Conservation (phyloP, 495 filamentous ascomycete species). For the Penicillium ucsense region DNA sequence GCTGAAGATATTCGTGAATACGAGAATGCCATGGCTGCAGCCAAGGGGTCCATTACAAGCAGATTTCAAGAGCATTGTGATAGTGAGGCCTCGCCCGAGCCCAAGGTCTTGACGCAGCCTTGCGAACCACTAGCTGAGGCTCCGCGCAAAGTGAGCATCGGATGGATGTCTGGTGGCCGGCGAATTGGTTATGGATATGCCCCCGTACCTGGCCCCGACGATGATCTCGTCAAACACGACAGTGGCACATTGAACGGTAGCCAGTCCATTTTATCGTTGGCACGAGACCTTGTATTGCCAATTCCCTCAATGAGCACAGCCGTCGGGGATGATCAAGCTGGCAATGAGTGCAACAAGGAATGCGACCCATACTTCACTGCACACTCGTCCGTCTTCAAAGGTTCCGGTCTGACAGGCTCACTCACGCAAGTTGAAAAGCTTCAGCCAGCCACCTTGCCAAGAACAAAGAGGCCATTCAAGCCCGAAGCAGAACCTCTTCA, state of each 20-base stretch:
- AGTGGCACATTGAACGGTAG: neutral
- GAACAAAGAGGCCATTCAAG: too few relatives aligned
- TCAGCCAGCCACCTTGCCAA: too few relatives aligned
- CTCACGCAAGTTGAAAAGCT: too few relatives aligned
- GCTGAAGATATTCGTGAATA: neutral
- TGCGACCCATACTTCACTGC: too few relatives aligned
- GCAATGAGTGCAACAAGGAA: too few relatives aligned
- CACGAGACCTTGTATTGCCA: neutral
- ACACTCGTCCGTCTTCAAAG: too few relatives aligned
- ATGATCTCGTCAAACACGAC: neutral
- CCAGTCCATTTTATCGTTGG: neutral
- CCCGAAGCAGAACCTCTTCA: too few relatives aligned
- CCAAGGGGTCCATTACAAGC: conserved; percentile 7
- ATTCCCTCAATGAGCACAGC: too few relatives aligned
- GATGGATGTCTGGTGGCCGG: conserved; percentile 38
- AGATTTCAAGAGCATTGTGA: conserved; percentile 26
- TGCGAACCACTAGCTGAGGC: conserved; percentile 2
- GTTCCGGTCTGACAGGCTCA: too few relatives aligned
- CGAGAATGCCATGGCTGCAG: neutral
- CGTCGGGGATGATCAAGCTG: too few relatives aligned
- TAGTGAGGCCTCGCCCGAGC: conserved; percentile 2
- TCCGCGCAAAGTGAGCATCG: conserved; percentile 30
- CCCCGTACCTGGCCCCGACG: conserved; percentile 18
- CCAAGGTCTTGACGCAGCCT: neutral
- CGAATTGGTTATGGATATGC: conserved; percentile 37